Evolutionary conservation across 116 monocot genomes (phyloP), one percentile per base, ranked within the genome.

Genomic region (Thalassia testudinum): DNA sequence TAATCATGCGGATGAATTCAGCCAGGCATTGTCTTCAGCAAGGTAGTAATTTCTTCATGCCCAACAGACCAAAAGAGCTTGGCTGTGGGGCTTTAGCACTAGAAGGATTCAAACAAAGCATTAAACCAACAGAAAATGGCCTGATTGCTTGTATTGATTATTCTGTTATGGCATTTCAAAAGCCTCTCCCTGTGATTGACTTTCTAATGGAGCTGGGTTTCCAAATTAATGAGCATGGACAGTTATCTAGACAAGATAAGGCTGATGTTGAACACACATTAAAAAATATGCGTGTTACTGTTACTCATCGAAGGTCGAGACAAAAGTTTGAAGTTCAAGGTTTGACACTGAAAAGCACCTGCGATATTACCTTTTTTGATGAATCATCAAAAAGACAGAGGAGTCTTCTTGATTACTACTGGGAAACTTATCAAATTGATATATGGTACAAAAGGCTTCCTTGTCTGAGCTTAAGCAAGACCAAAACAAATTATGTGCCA

Each of bases 401-500:
- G 37, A 63, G 19, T 19, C 64, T 77, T 26, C 47, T 61, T 1
- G 64, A 77, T 21, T 77, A 77, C 28, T 77, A 42, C 45, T 26
- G 4, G 52, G 30, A 43, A 0, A 64, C 42, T 37, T 60, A 77
- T 30, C 42, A 49, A 4, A 49, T 10, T 37, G 55, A 63, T 11
- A 53, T 77, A 7, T 24, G 43, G 28, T 68, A 53, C 25, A 28
- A 24, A 37, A 52, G 45, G 30, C 59, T 77, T 2, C 77, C 72
- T 13, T 77, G 77, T 38, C 34, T 77, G 67, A 51, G 62, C 49
- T 38, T 77, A 54, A 67, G 68, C 49, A 55, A 47, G 15, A 55
- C n/a, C 29, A 72, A 40, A 50, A 37, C 58, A 1, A 47, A 67
- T 23, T 72, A 54, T 68, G 71, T 77, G 30, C 77, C 77, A 0